Evolutionary conservation across 2,329 filamentous ascomycete species (phyloP).

Genomic region (Monilinia fructigena): DNA sequence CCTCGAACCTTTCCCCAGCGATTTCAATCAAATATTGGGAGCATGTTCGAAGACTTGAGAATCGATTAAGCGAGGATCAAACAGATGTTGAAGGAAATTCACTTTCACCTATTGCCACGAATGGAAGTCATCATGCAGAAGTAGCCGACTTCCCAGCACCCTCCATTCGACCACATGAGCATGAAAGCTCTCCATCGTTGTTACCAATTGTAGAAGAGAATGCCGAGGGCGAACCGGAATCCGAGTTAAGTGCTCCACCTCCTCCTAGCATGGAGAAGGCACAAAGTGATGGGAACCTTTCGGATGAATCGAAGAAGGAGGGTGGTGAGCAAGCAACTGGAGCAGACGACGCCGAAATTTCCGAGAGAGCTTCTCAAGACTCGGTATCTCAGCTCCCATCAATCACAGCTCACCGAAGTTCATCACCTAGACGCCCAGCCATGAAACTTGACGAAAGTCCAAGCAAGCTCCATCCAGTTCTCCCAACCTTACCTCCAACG

Average conservation of each 20-base stretch:
- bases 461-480: slow-evolving; percentile 4
- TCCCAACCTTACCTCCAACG: slow-evolving; percentile 20
- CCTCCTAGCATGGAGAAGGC: slow-evolving; percentile 7
- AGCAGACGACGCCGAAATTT: not conserved
- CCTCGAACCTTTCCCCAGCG: slow-evolving; percentile 36
- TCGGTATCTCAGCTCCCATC: not conserved
- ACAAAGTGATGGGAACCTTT: not conserved
- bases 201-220: slow-evolving; percentile 34
- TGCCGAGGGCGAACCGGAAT: slow-evolving; percentile 26
- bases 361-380: not conserved
- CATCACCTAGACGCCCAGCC: not conserved
- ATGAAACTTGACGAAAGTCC: not conserved
- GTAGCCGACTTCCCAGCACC: slow-evolving; percentile 15
- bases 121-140: slow-evolving; percentile 22
- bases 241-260: slow-evolving; percentile 17
- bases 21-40: slow-evolving; percentile 34
- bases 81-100: slow-evolving; percentile 27
- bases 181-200: slow-evolving; percentile 32
- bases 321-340: not conserved
- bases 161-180: slow-evolving; percentile 26
- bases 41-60: slow-evolving; percentile 31
- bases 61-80: slow-evolving; percentile 33
- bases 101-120: slow-evolving; percentile 29
- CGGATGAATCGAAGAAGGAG: not conserved
- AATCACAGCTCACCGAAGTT: not conserved